Base-by-base conservation (phyloP, 768 basidiomycete genomes). In the Agrocybe praecox region DNA sequence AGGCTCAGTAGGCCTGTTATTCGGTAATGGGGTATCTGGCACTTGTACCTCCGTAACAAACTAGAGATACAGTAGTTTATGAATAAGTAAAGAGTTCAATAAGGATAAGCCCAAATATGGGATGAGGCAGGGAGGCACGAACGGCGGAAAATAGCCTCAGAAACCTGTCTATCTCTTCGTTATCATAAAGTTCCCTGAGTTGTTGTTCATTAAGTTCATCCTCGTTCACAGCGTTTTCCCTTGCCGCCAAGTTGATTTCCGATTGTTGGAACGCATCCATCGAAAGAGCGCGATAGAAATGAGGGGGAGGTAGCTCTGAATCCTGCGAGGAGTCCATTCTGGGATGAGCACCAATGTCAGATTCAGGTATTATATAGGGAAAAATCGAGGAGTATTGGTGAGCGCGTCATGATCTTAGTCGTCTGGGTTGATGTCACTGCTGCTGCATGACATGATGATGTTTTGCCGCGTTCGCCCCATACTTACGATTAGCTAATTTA, bases 101-200 rank as follows among this genome's bases (percentile, higher is more conserved):
- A 18, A n/a, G 11, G 23, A 7, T 44, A 51, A 51, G 17, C 15
- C 19, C 52, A 29, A 29, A 9, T 11, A 29, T 40, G n/a, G 8
- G 49, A n/a, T 34, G 19, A n/a, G 47, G 34, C 32, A 24, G 43
- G 54, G 24, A 44, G 36, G 14, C 14, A 47, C 55, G n/a, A 46
- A 72, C 87, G 33, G 78, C 74, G 42, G 85, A 81, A 68, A 89
- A 89, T n/a, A 88, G 65, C 44, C 71, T 65, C 24, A 89, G 69
- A 65, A 85, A 88, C 23, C 84, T 72, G 15, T 84, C 77, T 14
- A 87, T 81, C 70, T 88, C 86, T 65, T 87, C 85, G 52, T 81
- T 77, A 22, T 89, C 86, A 58, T 83, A 88, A 23, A 84, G 62
- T 40, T 82, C 77, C 40, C 88, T 74, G 18, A 89, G 72, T 61